Conservation (phyloP, 768 basidiomycete species). For the Mycena albidolilacea region DNA sequence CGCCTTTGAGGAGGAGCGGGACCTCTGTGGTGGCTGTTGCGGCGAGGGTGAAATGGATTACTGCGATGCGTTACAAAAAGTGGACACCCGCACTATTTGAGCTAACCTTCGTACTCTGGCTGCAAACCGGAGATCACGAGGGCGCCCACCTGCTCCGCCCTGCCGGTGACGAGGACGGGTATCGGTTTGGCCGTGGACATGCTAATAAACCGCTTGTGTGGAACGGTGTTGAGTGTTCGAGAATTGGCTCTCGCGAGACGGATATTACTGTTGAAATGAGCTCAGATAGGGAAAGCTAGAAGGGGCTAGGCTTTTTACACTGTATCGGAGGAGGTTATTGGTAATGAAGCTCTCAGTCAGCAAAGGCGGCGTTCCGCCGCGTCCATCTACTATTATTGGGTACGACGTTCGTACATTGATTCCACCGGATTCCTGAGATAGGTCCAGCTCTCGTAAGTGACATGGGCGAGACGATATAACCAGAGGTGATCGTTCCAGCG, state of each 20-base stretch:
- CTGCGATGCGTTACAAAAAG: neutral
- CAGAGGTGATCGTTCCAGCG: no score
- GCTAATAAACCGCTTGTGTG: neutral
- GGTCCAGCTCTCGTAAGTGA: no score
- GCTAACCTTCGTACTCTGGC: slow-evolving; percentile 2
- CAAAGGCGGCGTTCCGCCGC: no score
- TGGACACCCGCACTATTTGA: neutral
- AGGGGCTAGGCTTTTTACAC: no score
- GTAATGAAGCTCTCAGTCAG: no score
- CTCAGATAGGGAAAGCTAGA: no score
- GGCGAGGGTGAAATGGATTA: slow-evolving; percentile 6
- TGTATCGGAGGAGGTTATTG: no score
- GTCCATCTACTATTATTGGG: no score
- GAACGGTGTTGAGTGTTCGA: neutral
- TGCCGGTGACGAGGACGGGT: neutral
- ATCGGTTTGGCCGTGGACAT: neutral
- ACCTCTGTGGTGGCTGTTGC: neutral
- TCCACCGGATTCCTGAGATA: no score
- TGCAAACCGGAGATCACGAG: neutral
- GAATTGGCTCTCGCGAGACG: neutral
- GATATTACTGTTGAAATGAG: no score
- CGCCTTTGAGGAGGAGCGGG: slow-evolving; percentile 7
- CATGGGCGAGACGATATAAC: no score
- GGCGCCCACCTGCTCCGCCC: neutral
- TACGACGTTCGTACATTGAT: no score